phyloP scores from a whole-genome alignment of 129 eudicot genomes.

The Flaveria brownii region DNA sequence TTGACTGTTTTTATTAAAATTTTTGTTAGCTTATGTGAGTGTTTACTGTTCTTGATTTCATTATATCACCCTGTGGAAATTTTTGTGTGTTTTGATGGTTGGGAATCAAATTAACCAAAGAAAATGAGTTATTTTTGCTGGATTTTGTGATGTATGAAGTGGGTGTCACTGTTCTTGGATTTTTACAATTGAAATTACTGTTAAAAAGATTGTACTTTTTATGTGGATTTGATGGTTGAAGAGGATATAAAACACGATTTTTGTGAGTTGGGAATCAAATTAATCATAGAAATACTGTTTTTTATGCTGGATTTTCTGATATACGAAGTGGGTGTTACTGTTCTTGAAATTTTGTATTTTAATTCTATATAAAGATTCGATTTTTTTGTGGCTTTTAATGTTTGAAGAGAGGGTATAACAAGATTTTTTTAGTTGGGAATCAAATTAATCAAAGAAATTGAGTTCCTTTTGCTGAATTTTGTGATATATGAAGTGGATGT shows the following conservation, averaged over 20 bases:
- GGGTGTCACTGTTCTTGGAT: conserved; percentile 23
- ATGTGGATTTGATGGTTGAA: conserved; percentile 1
- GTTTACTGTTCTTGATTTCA: not conserved
- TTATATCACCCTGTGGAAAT: not conserved
- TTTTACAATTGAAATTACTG: not conserved
- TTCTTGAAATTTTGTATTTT: not conserved
- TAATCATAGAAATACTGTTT: not conserved
- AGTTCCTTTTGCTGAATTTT: conserved; percentile 17
- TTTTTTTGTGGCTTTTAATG: conserved; percentile 13
- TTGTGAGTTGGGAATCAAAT: conserved; percentile 1
- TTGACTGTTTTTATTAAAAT: not conserved
- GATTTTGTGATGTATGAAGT: conserved; percentile 18
- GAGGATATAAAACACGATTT: not conserved
- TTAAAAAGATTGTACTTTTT: not conserved
- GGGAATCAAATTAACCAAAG: conserved; percentile 7
- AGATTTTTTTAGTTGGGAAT: conserved; percentile 11
- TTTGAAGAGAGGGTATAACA: not conserved
- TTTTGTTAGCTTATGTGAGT: conserved; percentile 12
- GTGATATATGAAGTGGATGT: conserved; percentile 20
- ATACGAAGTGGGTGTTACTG: conserved; percentile 26
- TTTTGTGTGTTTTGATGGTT: conserved; percentile 1
- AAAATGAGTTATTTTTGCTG: conserved; percentile 15
- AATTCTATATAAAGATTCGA: not conserved
- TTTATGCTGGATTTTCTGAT: conserved; percentile 8
- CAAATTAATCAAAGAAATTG: conserved; percentile 9